A percentile compares a stretch with the other conserved stretches of the same genome.
Evolutionary conservation across 352 stramenopile genomes (phyloP).

Genomic region (Phytophthora uliginosa): DNA sequence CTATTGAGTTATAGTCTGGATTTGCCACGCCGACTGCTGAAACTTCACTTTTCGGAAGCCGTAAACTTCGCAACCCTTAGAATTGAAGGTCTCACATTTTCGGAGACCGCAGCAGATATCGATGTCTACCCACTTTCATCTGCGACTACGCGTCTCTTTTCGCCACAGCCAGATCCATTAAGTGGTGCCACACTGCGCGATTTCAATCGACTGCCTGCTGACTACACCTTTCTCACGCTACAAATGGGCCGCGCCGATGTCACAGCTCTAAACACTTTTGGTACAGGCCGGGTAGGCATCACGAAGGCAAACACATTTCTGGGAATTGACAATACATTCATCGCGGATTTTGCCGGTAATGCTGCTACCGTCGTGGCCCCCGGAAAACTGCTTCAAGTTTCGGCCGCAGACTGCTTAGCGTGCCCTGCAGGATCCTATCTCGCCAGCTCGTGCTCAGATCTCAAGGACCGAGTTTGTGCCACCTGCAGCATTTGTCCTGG

Average conservation of each 20-base stretch:
- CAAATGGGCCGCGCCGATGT: slow-evolving; percentile 57
- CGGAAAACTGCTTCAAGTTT: slow-evolving; percentile 42
- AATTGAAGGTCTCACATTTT: slow-evolving; percentile 53
- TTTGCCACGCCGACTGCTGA: slow-evolving; percentile 57
- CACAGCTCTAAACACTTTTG: slow-evolving; percentile 42
- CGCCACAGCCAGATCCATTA: slow-evolving; percentile 57
- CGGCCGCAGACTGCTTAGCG: slow-evolving; percentile 58
- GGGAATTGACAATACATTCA: slow-evolving; percentile 43
- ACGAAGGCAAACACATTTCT: slow-evolving; percentile 60
- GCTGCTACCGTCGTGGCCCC: slow-evolving; percentile 35
- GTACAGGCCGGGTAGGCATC: slow-evolving; percentile 64
- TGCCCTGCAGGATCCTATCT: slow-evolving; percentile 60
- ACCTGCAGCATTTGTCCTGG: slow-evolving; percentile 66
- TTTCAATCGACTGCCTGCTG: slow-evolving; percentile 56
- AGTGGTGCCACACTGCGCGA: slow-evolving; percentile 54
- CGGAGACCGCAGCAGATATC: slow-evolving; percentile 42
- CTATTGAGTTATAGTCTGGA: slow-evolving; percentile 75
- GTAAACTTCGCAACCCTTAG: slow-evolving; percentile 51
- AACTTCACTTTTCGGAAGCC: slow-evolving; percentile 77
- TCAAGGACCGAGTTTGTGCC: slow-evolving; percentile 61
- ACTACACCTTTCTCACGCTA: slow-evolving; percentile 73
- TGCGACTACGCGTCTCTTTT: slow-evolving; percentile 51
- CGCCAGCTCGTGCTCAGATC: slow-evolving; percentile 68
- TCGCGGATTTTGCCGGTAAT: slow-evolving; percentile 65
- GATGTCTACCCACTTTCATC: slow-evolving; percentile 54